Evolutionary conservation across 495 filamentous ascomycete species (phyloP), one percentile per base, ranked within the genome.

Genomic region (Podospora australis): DNA sequence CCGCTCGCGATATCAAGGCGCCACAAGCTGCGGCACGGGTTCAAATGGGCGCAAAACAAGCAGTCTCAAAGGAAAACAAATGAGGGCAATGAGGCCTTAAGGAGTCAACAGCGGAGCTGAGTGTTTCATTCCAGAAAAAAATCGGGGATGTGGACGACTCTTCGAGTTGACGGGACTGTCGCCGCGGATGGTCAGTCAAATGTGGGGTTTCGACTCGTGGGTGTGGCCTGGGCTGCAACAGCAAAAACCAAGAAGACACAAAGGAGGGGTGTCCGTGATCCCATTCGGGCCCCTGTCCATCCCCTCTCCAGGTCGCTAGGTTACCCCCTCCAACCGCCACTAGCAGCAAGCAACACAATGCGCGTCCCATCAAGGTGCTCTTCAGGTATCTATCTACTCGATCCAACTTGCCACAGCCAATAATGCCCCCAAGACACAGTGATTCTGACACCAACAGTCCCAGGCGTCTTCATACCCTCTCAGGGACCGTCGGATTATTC

Each of bases 231-330:
- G 28, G 44, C 34, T 43, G 40, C 23, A 20, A 41, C 14, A 24
- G 28, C n/a, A 49, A 46, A 45, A 42, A 35, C 35, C 16, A 22
- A 44, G 46, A 35, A 48, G 24, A 45, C 46, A 45, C 39, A 48
- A 58, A 58, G 45, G 55, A 58, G 55, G 55, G 55, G 55, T 58
- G 55, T 40, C 45, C 46, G 40, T 57, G 54, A 53, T 48, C 24
- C 40, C 40, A 21, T 43, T 10, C 17, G 11, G 11, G 17, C n/a
- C 34, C n/a, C n/a, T 36, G 6, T 36, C 13, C 34, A 7, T 10
- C n/a, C 13, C 13, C n/a, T 36, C n/a, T 30, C 6, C 26, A 30
- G 6, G 26, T 30, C 26, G 26, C 6, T 36, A 36, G 17, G 6
- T n/a, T n/a, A n/a, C n/a, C n/a, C n/a, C n/a, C n/a, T n/a, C n/a